These are phyloP conservation scores for Tylopilus subfusipes DNA, from an alignment of 768 basidiomycete species.

Conservation along the genomic window DNA sequence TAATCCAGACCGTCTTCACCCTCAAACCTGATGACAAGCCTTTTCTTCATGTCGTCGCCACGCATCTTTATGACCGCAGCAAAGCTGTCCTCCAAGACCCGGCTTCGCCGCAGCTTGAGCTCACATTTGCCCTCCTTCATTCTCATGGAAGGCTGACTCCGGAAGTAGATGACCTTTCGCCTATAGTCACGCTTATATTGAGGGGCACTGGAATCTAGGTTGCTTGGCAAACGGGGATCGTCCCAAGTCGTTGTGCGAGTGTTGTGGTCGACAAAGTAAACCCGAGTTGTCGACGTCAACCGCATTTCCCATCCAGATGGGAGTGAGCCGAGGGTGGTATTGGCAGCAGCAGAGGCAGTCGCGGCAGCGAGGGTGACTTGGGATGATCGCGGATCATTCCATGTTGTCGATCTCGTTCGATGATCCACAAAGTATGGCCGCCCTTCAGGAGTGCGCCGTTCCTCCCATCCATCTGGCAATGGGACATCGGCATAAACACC, in stretches of 20 bases:
- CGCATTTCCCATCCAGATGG: slow-evolving; percentile 97
- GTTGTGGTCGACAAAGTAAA: slow-evolving; percentile 94
- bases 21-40: slow-evolving; percentile 72
- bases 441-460: slow-evolving; percentile 85
- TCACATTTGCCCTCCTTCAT: slow-evolving; percentile 79
- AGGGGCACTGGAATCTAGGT: slow-evolving; percentile 84
- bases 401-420: slow-evolving; percentile 81
- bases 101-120: slow-evolving; percentile 73
- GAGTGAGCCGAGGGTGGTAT: slow-evolving; percentile 69
- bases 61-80: slow-evolving; percentile 78
- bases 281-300: slow-evolving; percentile 74
- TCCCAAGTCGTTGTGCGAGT: slow-evolving; percentile 91
- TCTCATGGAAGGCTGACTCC: slow-evolving; percentile 84
- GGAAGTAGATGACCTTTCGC: slow-evolving; percentile 89
- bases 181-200: slow-evolving; percentile 95
- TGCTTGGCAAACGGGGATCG: slow-evolving; percentile 81
- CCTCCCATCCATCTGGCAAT: slow-evolving; percentile 89
- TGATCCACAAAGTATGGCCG: slow-evolving; percentile 75
- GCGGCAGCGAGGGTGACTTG: slow-evolving; percentile 46
- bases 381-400: slow-evolving; percentile 77
- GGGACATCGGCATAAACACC: slow-evolving; percentile 56
- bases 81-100: slow-evolving; percentile 86
- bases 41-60: slow-evolving; percentile 65
- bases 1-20: slow-evolving; percentile 80
- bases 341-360: slow-evolving; percentile 42